A percentile compares a stretch with the other conserved stretches of the same genome.
Evolutionary conservation across 768 basidiomycete genomes (phyloP).

Genomic region (Boletus tomentosulus): DNA sequence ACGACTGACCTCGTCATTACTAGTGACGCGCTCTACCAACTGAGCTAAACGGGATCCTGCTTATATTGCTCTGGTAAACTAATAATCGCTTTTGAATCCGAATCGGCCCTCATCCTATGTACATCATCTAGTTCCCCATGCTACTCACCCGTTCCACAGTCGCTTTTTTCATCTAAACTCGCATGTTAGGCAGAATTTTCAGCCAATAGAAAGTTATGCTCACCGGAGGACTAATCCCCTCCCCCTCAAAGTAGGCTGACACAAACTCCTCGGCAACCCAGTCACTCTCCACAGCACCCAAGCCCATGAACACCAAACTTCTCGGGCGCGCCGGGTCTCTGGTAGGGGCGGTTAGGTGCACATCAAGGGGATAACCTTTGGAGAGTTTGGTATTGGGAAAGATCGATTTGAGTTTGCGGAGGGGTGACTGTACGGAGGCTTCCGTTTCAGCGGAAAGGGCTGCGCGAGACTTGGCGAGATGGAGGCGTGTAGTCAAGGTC

Average conservation of each 20-base stretch:
- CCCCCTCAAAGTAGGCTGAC: conserved; percentile 68
- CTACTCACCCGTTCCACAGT: conserved; percentile 20
- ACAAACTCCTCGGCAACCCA: conserved; percentile 76
- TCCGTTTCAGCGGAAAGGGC: conserved; percentile 58
- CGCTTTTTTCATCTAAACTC: conserved; percentile 28
- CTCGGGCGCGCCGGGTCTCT: conserved; percentile 44
- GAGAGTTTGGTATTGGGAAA: conserved; percentile 66
- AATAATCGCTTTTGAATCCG: background rate
- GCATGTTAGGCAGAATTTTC: background rate
- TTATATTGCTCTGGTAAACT: too few species aligned
- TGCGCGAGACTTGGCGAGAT: conserved; percentile 46
- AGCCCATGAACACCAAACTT: conserved; percentile 60
- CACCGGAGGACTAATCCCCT: conserved; percentile 69
- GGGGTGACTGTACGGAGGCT: conserved; percentile 51
- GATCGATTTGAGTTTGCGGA: conserved; percentile 69
- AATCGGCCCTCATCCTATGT: background rate
- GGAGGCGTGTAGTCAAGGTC: conserved; percentile 59
- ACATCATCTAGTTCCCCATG: conserved; percentile 17
- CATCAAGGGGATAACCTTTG: conserved; percentile 68
- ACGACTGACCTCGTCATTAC: conserved; percentile 70
- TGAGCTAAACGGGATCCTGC: conserved; percentile 34
- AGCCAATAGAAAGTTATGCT: conserved; percentile 21
- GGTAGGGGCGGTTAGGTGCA: conserved; percentile 57
- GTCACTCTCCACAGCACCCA: conserved; percentile 66
- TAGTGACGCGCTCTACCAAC: conserved; percentile 66